Evolutionary conservation across 768 basidiomycete species (phyloP), one percentile per base, ranked within the genome.

Genomic region (Pleurotus salmoneostramineus): DNA sequence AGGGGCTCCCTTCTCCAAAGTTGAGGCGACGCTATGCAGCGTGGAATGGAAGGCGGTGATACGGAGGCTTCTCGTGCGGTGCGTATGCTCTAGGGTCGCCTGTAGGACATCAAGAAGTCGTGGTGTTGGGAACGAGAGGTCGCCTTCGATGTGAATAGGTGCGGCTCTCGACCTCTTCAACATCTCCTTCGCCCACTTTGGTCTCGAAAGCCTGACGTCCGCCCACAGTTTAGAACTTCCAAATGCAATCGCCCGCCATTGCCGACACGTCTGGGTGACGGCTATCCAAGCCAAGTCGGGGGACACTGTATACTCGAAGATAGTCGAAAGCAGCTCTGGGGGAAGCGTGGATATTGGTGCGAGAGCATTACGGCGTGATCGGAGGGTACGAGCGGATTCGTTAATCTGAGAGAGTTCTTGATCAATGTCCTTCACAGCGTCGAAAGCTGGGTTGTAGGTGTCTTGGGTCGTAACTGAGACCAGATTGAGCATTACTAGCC

Each of bases 201-300:
- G 69, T 27, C 67, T 69, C 7, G 60, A 63, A 40, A 77, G 72
- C 2, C 71, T 63, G 21, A 73, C 66, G 46, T 63, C 64, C 14
- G 71, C 70, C 79, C 81, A 83, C 40, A 82, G 69, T 10, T 56
- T 62, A 1, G 78, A 72, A 55, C 70, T 74, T 46, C 62, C 69
- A 11, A 81, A 58, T 4, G 78, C 77, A 3, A 80, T 72, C 0
- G 71, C 60, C 27, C 80, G 74, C 78, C 79, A 81, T 51, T 76
- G 71, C 3, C 68, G 69, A 51, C 69, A 75, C n/a, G 76, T 69
- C 57, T 76, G 74, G 44, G 68, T 71, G n/a, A 76, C 64, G 40
- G 63, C 68, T 44, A 77, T 72, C 75, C 77, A 77, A 15, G 62
- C 58, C 15, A 70, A 57, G 37, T 60, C 52, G 10, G 52, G 17